Evolutionary conservation across 192 early-diverging fungal species (phyloP), one percentile per base, ranked within the genome.

Genomic region (Allomyces arbusculus): DNA sequence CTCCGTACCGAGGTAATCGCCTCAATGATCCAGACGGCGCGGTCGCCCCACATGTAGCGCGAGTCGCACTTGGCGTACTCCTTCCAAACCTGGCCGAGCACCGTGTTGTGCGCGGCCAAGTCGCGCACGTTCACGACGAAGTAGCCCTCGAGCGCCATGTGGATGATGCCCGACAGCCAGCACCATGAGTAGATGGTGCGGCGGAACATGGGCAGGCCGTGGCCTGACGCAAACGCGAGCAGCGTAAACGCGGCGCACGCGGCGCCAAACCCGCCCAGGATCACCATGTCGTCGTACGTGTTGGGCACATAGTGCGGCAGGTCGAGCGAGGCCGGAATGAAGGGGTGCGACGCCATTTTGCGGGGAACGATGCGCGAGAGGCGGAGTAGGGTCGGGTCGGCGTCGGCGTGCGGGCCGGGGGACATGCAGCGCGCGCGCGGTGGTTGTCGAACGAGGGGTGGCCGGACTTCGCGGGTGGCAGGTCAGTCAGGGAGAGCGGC

Each of bases 41-140:
- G 77, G 65, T 97, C 94, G 62, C 78, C 79, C 25, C 80, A 79
- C 79, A 94, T 75, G 72, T 97, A 97, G 44, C 91, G 76, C 23
- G 91, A 93, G 73, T 97, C 94, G 44, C 83, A 81, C 66, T 84
- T 76, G 1, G 90, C 71, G 75, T 97, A 97, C 75, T 97, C 91
- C 78, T 91, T 91, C 89, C 90, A 97, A 66, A 91, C 66, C 55
- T 92, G 81, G 9, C 80, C 88, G 44, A 92, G 61, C 7, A 90
- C 66, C 24, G 67, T 72, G 63, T 78, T 71, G 74, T 87, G 82
- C 9, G 80, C 84, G 0, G 86, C 85, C 63, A 97, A 76, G 2
- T 78, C 79, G 12, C 66, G 58, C 69, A 87, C 80, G 76, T 86
- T 82, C 63, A 74, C 80, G 25, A 86, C 78, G 76, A 87, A 94